Evolutionary conservation across 2,329 filamentous ascomycete species (phyloP).

Genomic region (Fusarium sp.): DNA sequence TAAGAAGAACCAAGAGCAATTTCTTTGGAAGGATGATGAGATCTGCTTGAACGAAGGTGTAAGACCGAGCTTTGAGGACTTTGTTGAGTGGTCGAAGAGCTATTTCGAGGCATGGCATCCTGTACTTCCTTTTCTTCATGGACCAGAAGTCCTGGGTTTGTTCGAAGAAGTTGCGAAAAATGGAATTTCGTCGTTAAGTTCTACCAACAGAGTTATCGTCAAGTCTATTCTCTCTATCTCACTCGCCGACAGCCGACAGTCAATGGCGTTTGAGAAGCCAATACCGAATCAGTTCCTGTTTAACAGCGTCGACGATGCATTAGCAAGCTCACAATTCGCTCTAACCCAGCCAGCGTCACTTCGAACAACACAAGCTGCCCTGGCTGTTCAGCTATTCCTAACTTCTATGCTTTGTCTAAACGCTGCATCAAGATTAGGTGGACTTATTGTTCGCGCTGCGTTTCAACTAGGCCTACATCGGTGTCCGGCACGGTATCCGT

Average conservation of each 20-base stretch:
- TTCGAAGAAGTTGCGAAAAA: slow-evolving; percentile 57
- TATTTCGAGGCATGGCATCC: slow-evolving; percentile 70
- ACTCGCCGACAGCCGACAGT: slow-evolving; percentile 62
- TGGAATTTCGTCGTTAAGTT: slow-evolving; percentile 46
- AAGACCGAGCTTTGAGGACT: slow-evolving; percentile 56
- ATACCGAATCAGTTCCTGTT: slow-evolving; percentile 60
- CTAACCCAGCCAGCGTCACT: slow-evolving; percentile 61
- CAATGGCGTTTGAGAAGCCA: slow-evolving; percentile 36
- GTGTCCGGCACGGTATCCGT: slow-evolving; percentile 63
- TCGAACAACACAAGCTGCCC: slow-evolving; percentile 60
- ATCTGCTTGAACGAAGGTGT: slow-evolving; percentile 14
- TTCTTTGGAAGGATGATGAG: slow-evolving; percentile 54
- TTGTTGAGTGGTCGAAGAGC: slow-evolving; percentile 61
- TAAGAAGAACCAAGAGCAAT: slow-evolving; percentile 25
- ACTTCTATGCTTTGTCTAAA: slow-evolving; percentile 67
- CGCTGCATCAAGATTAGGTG: slow-evolving; percentile 66
- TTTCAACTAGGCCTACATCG: slow-evolving; percentile 69
- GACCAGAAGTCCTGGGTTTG: slow-evolving; percentile 59
- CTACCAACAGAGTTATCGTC: slow-evolving; percentile 56
- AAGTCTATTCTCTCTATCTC: slow-evolving; percentile 65
- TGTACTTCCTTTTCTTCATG: slow-evolving; percentile 66
- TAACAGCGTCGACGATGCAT: slow-evolving; percentile 59
- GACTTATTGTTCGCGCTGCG: slow-evolving; percentile 64
- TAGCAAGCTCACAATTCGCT: slow-evolving; percentile 60
- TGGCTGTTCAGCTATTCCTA: slow-evolving; percentile 65